Base-by-base conservation (phyloP, 75 land plant genomes). In the Selaginella tamariscina region DNA sequence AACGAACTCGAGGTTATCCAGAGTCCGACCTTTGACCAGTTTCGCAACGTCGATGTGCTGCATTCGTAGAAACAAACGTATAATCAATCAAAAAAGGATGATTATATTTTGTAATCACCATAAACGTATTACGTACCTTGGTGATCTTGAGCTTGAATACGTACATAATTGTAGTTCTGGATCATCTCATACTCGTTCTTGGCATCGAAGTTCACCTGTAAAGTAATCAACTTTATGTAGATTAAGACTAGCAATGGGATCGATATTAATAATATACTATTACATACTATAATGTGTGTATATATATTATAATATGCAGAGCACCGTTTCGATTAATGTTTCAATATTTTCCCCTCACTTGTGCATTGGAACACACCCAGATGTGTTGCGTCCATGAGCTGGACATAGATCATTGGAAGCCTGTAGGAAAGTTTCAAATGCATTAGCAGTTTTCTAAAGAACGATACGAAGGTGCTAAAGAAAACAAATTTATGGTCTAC, bases 321-420 rank as follows among this genome's bases (percentile, higher is more conserved):
- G 11, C 54, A n/a, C n/a, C n/a, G n/a, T n/a, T n/a, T n/a, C n/a
- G n/a, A n/a, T n/a, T n/a, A n/a, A n/a, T n/a, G n/a, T n/a, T n/a
- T n/a, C n/a, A n/a, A 21, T 32, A 28, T 44, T 22, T 60, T 23
- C 26, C 67, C 1, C 18, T 78, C 84, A n/a, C 72, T 80, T 82
- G 77, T 82, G 84, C 83, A 82, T 82, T 56, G 84, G 84, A 15
- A 82, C 84, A 21, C 56, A 32, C 84, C 84, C 8, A 83, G 79
- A 26, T 82, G 81, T n/a, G 70, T 77, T 31, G 82, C 79, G 68
- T 89, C 95, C 87, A 89, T 86, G 65, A 89, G 64, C 73, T 89
- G 95, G 72, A 90, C 86, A 23, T 81, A 80, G 23, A 89, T 79
- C n/a, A 91, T 49, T 65, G 11, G 73, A 64, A 21, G 73, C 73